These are phyloP conservation scores for Castanea sativa DNA, from an alignment of 306 rosid species.

Conservation along the genomic window DNA sequence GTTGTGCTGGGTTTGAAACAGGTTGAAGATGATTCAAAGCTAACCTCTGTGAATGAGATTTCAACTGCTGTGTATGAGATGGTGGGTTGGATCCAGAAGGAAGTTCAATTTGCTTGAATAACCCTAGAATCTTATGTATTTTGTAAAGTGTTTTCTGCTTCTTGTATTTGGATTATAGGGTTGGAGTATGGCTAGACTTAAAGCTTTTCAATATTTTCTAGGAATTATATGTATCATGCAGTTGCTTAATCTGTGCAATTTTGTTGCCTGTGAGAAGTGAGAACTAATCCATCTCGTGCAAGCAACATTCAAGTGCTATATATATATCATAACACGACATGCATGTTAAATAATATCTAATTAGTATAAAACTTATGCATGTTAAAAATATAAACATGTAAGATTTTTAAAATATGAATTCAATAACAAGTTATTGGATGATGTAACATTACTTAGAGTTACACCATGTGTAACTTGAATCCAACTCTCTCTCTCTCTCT, in stretches of 20 bases:
- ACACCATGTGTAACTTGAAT: too few species aligned
- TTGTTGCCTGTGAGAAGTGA: neutral
- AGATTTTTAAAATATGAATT: too few species aligned
- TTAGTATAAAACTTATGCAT: too few species aligned
- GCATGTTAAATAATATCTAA: too few species aligned
- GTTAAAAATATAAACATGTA: too few species aligned
- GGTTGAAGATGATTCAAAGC: slow-evolving; percentile 36
- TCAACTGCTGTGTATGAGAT: slow-evolving; percentile 42
- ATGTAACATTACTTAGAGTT: too few species aligned
- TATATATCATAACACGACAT: too few species aligned
- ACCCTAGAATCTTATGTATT: neutral
- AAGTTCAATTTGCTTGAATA: slow-evolving; percentile 13
- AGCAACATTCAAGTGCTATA: neutral
- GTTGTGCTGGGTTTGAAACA: slow-evolving; percentile 18
- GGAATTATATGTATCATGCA: neutral
- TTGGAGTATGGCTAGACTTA: neutral
- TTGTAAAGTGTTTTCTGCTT: neutral
- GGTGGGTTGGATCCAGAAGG: slow-evolving; percentile 39
- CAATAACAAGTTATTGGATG: too few species aligned
- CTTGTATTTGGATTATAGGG: neutral
- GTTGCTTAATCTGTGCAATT: neutral
- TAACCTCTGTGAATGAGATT: slow-evolving; percentile 41
- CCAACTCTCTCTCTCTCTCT: too few species aligned
- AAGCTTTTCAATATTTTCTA: neutral
- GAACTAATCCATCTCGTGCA: neutral